Base-by-base conservation (phyloP, 2,329 filamentous ascomycete genomes). In the Colletotrichum sp. region DNA sequence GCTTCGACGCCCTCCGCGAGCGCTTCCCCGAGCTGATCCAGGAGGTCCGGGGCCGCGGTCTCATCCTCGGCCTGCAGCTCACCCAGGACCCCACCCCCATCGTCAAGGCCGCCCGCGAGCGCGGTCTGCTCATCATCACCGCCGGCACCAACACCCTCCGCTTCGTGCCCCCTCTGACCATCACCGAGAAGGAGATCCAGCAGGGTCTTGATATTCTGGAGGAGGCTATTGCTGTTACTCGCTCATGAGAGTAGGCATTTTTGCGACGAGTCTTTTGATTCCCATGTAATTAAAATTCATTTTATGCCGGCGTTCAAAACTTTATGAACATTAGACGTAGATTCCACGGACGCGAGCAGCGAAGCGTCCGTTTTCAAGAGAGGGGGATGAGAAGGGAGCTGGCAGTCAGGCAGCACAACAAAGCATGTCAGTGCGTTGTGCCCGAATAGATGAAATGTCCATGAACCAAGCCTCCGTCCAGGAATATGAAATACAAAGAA, bases 61-160 rank as follows among this genome's bases (percentile, higher is more conserved):
- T 99, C 81, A 95, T 98, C 74, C 86, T 98, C 12, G 97, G 97
- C 28, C 85, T 98, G 60, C 97, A 99, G 86, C 87, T 99, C 72
- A 92, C 89, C 8, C 88, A 92, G 78, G 94, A 97, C 82, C 95
- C 92, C 34, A 90, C 90, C 22, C 90, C 89, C 15, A 93, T 99
- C 75, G 89, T 99, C 76, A 95, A 93, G 78, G 96, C 96, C 13
- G 96, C 96, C 22, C 90, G 97, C 77, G 95, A 98, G 87, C 90
- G 95, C 75, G 97, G 97, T 0, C 84, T 99, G 81, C 85, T 99
- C 75, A 89, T 99, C 75, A 98, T 99, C 82, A 98, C 96, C 2
- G 96, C 95, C 32, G 97, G 97, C 2, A 96, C 93, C 34, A 98
- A 98, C 82, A 98, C 96, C 11, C 86, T 99, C 79, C 90, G 97